A percentile compares a stretch with the other conserved stretches of the same genome.
Conservation (phyloP, 352 stramenopile species). For the Phytophthora cajani region DNA sequence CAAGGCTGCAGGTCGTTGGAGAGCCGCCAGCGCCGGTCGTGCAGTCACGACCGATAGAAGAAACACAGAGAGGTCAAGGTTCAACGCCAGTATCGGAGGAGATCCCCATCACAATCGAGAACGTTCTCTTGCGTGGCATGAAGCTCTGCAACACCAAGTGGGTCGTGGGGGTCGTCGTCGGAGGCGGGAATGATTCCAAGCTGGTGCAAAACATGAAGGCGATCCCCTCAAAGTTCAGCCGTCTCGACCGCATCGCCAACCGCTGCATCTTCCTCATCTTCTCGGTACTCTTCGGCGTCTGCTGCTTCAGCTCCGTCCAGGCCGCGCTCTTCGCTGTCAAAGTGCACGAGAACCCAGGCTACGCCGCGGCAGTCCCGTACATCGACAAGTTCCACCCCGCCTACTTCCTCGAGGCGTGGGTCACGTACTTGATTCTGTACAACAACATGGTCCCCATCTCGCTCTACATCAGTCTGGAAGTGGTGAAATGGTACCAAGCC, state of each 20-base stretch:
- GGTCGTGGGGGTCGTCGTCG: slow-evolving; percentile 79
- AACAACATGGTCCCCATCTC: slow-evolving; percentile 96
- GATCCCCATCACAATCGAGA: slow-evolving; percentile 80
- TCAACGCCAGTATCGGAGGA: slow-evolving; percentile 48
- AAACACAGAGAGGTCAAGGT: background rate
- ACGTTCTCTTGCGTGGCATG: slow-evolving; percentile 82
- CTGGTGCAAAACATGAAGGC: slow-evolving; percentile 88
- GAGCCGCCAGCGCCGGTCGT: background rate
- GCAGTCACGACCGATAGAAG: slow-evolving; percentile 4
- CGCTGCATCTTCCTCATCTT: slow-evolving; percentile 89
- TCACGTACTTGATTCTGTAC: slow-evolving; percentile 89
- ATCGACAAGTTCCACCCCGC: slow-evolving; percentile 40
- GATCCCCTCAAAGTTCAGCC: slow-evolving; percentile 87
- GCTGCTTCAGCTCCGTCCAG: slow-evolving; percentile 75
- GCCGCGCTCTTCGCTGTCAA: slow-evolving; percentile 50
- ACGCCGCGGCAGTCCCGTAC: slow-evolving; percentile 37
- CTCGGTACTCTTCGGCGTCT: slow-evolving; percentile 72
- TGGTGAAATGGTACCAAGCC: slow-evolving; percentile 96
- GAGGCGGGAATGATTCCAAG: slow-evolving; percentile 82
- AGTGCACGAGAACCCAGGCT: slow-evolving; percentile 31
- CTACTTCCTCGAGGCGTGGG: slow-evolving; percentile 66
- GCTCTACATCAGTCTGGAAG: slow-evolving; percentile 97
- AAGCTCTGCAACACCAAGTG: slow-evolving; percentile 89
- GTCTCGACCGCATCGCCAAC: slow-evolving; percentile 80
- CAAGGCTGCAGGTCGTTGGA: slow-evolving; percentile 23